These are phyloP conservation scores for Bonia amplexicaulis DNA, from an alignment of 176 grass and related monocot genomes.

Conservation along the genomic window DNA sequence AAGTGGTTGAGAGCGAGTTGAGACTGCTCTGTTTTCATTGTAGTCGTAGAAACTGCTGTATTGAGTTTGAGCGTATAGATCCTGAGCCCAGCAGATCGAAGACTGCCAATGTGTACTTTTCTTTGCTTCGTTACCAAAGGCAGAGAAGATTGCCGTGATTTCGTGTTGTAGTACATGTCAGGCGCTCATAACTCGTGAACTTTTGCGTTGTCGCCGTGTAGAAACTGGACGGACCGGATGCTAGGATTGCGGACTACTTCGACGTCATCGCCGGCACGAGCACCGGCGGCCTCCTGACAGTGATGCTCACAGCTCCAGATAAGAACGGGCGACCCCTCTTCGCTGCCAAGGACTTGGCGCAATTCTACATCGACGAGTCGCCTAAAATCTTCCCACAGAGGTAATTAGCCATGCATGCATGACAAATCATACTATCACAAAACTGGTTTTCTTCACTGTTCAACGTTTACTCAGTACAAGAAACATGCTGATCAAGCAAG, in stretches of 20 bases:
- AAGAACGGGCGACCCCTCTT: conserved; percentile 15
- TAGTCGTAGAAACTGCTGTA: too few relatives aligned
- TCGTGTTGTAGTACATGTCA: not conserved
- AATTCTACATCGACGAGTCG: conserved; percentile 54
- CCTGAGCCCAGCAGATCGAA: too few relatives aligned
- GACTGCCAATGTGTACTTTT: not conserved
- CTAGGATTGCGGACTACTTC: conserved; percentile 44
- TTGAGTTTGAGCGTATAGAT: too few relatives aligned
- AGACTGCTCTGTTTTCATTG: too few relatives aligned
- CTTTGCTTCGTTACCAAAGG: not conserved
- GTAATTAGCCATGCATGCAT: conserved; percentile 11
- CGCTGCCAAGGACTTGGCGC: conserved; percentile 31
- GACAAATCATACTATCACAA: not conserved
- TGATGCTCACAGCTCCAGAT: conserved; percentile 30
- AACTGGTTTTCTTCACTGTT: not conserved
- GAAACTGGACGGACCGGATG: conserved; percentile 12
- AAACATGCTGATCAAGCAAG: too few relatives aligned
- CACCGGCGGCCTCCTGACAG: conserved; percentile 37
- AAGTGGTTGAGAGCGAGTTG: too few relatives aligned
- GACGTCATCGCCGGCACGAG: conserved; percentile 73
- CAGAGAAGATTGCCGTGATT: too few relatives aligned
- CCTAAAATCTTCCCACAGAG: conserved; percentile 68
- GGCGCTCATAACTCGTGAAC: not conserved
- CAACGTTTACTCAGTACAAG: not conserved
- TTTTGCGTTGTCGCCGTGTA: not conserved